Evolutionary conservation across 352 stramenopile species (phyloP), one percentile per base, ranked within the genome.

Genomic region (Halophytophthora polymorphica): DNA sequence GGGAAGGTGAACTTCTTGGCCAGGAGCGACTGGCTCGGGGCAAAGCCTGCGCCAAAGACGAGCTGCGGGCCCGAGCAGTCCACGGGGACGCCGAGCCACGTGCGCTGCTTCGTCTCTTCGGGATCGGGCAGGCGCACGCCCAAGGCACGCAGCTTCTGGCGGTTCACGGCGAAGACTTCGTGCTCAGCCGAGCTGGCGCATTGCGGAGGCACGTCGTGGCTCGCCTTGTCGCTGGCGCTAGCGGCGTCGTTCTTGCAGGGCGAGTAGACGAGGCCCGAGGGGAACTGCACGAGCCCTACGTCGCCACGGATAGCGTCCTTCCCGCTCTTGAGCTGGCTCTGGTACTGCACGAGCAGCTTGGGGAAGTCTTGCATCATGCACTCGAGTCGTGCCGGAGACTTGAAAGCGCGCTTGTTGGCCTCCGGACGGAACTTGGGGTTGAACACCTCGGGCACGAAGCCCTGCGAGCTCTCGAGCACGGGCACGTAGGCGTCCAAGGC

Each of bases 281-380:
- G 72, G 47, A 88, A 90, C 36, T 74, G 61, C 39, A 89, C 58
- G 18, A 84, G 54, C 2, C 78, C 76, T 11, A 77, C 70, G 0
- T 58, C 44, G 17, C 47, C 52, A 6, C 55, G 51, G 18, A 31
- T 23, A 8, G 4, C 50, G 48, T 34, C 35, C 13, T 56, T 53
- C 28, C 45, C 45, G 31, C 61, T 21, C 3, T 67, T 25, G 25
- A 61, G 48, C 22, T 50, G 19, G 10, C 50, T 65, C 22, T 72
- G 52, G 31, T 60, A 65, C 22, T 69, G 33, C n/a, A 81, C 47
- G 13, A 90, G 39, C 33, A 88, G 53, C 61, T 86, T 86, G 6
- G 79, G 79, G 35, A 78, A 86, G 48, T 90, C 79, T 45, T 90
- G 79, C 77, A 90, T 85, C 79, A 90, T 90, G 53, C 79, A 88